phyloP scores from a whole-genome alignment of 768 basidiomycete species.

The Phaffia australis region DNA sequence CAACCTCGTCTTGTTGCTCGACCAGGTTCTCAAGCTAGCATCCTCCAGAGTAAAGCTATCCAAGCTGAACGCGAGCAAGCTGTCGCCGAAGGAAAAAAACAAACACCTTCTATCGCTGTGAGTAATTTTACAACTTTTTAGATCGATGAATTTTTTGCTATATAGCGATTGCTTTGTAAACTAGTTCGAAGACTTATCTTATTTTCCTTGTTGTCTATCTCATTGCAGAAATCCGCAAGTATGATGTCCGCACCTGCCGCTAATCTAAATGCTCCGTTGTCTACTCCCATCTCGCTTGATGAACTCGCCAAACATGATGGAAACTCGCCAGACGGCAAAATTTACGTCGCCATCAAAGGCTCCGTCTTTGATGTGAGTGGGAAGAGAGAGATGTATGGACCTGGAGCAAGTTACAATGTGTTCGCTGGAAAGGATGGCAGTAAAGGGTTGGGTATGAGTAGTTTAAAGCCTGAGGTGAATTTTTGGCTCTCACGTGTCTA shows the following conservation, averaged over 20 bases:
- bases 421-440: constrained; percentile 95
- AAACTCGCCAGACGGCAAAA: constrained; percentile 45
- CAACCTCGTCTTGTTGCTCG: constrained; percentile 18
- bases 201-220: neutral
- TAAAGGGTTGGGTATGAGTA: constrained; percentile 51
- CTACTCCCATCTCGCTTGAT: constrained; percentile 62
- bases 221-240: constrained; percentile 16
- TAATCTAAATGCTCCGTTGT: constrained; percentile 49
- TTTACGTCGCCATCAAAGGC: constrained; percentile 89
- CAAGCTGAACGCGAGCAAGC: neutral
- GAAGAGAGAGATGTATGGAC: constrained; percentile 81
- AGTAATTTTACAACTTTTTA: neutral
- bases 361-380: constrained; percentile 79
- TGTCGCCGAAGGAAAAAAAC: neutral
- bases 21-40: constrained; percentile 17
- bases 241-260: constrained; percentile 26
- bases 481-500: neutral
- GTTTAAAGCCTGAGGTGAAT: constrained; percentile 21
- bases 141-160: no score
- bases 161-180: no score
- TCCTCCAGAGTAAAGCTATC: constrained; percentile 10
- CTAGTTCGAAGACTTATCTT: neutral
- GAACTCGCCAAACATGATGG: constrained; percentile 66
- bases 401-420: constrained; percentile 55
- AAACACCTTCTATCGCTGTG: constrained; percentile 24